Evolutionary conservation across 2,329 filamentous ascomycete species (phyloP).

Genomic region (Colletotrichum gigasporum): DNA sequence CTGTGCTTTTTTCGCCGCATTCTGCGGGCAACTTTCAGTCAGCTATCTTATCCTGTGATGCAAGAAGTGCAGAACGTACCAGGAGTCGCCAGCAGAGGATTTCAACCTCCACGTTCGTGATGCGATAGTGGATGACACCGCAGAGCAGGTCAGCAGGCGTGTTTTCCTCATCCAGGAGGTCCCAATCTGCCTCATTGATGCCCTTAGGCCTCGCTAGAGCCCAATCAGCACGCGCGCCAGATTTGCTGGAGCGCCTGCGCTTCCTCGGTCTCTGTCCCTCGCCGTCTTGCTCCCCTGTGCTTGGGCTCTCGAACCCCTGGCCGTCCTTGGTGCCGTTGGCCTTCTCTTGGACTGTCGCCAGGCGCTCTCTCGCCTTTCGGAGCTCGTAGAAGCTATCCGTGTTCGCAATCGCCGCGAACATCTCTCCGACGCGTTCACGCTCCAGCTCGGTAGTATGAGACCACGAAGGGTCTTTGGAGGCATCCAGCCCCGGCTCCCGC

Average conservation of each 20-base stretch:
- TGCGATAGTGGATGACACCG: not conserved
- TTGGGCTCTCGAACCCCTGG: too few species aligned
- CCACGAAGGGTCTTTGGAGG: not conserved
- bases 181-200: constrained; percentile 7
- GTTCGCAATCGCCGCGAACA: not conserved
- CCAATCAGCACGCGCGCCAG: not conserved
- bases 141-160: not conserved
- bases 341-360: not conserved
- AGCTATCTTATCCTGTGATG: too few species aligned
- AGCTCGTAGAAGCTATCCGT: constrained; percentile 1
- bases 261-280: not conserved
- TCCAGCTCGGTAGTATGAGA: not conserved
- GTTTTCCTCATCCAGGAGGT: not conserved
- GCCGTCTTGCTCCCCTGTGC: not conserved
- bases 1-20: not conserved
- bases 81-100: constrained; percentile 9
- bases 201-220: not conserved
- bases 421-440: not conserved
- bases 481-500: not conserved
- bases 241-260: not conserved
- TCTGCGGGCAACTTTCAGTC: not conserved
- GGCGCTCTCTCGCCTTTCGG: constrained; percentile 1
- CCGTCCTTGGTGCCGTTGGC: not conserved
- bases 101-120: constrained; percentile 5
- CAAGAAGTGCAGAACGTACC: not conserved